Conservation (phyloP, 805 yeast species). For the Diddensiella transvaalensis region DNA sequence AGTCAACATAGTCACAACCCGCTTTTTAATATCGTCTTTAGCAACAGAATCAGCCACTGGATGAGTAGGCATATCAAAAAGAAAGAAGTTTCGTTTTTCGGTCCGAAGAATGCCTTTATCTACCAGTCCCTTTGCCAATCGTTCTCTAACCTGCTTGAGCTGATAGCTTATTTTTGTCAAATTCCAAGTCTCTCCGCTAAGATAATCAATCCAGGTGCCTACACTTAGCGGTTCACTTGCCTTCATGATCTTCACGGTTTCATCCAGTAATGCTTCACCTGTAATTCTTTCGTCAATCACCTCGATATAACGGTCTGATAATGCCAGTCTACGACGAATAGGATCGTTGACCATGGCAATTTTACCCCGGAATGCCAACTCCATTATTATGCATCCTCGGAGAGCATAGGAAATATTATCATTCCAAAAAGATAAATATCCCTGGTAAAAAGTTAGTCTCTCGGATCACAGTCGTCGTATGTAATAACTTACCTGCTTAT, state of each 20-base stretch:
- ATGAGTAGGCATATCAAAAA: constrained; percentile 98
- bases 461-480: too few relatives aligned
- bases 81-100: constrained; percentile 87
- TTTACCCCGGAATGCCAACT: constrained; percentile 86
- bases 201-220: constrained; percentile 86
- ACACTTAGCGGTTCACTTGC: constrained; percentile 77
- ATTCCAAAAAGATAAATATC: constrained; percentile 96
- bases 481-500: constrained; percentile 54
- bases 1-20: constrained; percentile 67
- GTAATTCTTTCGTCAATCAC: constrained; percentile 82
- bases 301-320: constrained; percentile 82
- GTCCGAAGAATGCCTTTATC: constrained; percentile 96
- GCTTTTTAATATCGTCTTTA: constrained; percentile 72
- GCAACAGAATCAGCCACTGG: constrained; percentile 85
- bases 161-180: constrained; percentile 91
- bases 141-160: constrained; percentile 93
- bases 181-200: constrained; percentile 96
- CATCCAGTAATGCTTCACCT: constrained; percentile 93
- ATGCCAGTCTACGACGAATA: constrained; percentile 81
- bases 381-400: constrained; percentile 89
- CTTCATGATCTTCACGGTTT: constrained; percentile 86
- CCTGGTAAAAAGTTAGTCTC: too few relatives aligned
- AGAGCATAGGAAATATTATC: constrained; percentile 95
- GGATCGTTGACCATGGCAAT: constrained; percentile 90
- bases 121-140: constrained; percentile 93